Evolutionary conservation across 129 eudicot species (phyloP), one percentile per base, ranked within the genome.

Genomic region (Erigeron canadensis): DNA sequence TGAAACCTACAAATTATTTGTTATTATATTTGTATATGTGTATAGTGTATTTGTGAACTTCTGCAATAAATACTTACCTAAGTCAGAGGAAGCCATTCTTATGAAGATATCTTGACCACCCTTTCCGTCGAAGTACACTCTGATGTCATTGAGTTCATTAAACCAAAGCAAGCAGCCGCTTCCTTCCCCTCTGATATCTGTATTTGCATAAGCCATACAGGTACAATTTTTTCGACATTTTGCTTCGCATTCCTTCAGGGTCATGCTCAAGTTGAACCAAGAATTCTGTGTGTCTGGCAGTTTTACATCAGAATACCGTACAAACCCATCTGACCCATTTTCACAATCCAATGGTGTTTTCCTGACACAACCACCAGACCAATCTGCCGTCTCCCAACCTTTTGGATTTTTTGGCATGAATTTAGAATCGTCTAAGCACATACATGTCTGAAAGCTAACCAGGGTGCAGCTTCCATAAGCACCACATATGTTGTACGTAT

Each of bases 291-390:
- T 40, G 69, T 63, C 69, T 9, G 69, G 51, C 15, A 63, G 15
- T 63, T 63, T 63, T 16, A 63, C 50, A 16, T 63, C 40, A 4
- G 69, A 63, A n/a, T 63, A 63, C 19, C 16, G 39, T 15, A 63
- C 39, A 40, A 63, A 63, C 10, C 47, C 43, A 4, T 63, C 69
- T 63, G 69, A n/a, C 2, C 69, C 51, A 40, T 7, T 63, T 63
- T 63, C 15, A 18, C 67, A 63, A 39, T 63, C 69, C 50, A 63
- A 63, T 28, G 34, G 48, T 63, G 48, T 63, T 4, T 34, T 47
- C 51, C 69, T 63, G 17, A 63, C 69, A 63, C 69, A 63, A 16
- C 69, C 69, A 63, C n/a, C n/a, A n/a, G n/a, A n/a, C n/a, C n/a
- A n/a, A n/a, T n/a, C n/a, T n/a, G n/a, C n/a, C n/a, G n/a, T n/a